A percentile compares a stretch with the other conserved stretches of the same genome.
Evolutionary conservation across 495 filamentous ascomycete species (phyloP).

Genomic region (Letharia columbiana): DNA sequence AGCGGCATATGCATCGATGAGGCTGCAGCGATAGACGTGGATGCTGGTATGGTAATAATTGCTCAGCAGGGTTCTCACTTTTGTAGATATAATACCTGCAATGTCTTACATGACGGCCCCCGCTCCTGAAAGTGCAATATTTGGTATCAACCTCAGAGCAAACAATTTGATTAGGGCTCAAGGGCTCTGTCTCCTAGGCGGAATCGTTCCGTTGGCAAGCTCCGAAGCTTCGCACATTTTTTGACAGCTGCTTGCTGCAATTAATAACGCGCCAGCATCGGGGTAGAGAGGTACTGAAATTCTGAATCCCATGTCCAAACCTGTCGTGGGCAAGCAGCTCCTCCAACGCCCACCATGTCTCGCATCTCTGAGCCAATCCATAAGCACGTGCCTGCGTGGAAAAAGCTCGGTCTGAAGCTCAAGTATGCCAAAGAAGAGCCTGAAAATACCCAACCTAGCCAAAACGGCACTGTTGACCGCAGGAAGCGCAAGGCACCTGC

Average conservation of each 20-base stretch:
- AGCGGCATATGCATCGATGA: conserved; percentile 21
- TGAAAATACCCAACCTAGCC: conserved; percentile 22
- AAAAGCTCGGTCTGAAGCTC: conserved; percentile 66
- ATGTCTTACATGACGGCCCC: not conserved
- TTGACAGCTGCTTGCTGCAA: not conserved
- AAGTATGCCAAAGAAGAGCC: conserved; percentile 50
- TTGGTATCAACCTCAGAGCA: not conserved
- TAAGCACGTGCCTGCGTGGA: conserved; percentile 61
- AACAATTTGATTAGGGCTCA: not conserved
- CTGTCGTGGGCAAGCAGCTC: not conserved
- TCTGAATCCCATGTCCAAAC: not conserved
- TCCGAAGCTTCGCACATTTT: not conserved
- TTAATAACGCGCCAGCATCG: not conserved
- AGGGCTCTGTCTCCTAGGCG: not conserved
- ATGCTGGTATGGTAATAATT: not conserved
- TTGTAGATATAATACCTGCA: not conserved
- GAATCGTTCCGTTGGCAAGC: not conserved
- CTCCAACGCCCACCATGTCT: conserved; percentile 20
- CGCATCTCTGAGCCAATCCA: conserved; percentile 23
- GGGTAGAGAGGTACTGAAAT: not conserved
- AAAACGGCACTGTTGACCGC: conserved; percentile 1
- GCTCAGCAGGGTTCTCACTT: not conserved
- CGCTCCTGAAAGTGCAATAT: not conserved
- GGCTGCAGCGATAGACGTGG: not conserved
- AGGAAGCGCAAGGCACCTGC: conserved; percentile 13